Percentiles rank a stretch among this genome's conserved stretches.
Conservation (phyloP, 164 flowering plant genomes). For the Aristolochia contorta region DNA sequence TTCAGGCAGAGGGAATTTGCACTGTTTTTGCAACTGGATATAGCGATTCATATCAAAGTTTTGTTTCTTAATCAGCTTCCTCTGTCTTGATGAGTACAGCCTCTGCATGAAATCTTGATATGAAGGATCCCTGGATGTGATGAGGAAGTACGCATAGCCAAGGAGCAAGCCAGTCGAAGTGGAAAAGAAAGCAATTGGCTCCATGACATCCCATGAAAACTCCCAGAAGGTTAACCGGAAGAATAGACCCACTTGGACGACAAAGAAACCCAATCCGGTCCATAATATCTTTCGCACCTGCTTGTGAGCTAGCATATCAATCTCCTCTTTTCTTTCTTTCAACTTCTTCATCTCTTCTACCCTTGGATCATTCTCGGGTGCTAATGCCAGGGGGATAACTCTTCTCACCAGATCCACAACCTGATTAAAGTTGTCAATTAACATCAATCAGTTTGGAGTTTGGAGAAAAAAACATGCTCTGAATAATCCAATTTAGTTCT, state of each 20-base stretch:
- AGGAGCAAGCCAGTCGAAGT: slow-evolving; percentile 56
- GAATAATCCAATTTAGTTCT: neutral
- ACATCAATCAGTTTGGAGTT: neutral
- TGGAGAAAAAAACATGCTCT: neutral
- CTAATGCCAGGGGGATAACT: slow-evolving; percentile 66
- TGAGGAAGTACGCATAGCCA: slow-evolving; percentile 75
- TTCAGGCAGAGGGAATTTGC: slow-evolving; percentile 35
- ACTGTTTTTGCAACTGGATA: slow-evolving; percentile 49
- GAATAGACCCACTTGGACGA: slow-evolving; percentile 69
- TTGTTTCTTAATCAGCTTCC: slow-evolving; percentile 51
- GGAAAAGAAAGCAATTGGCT: slow-evolving; percentile 75
- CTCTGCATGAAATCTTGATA: slow-evolving; percentile 84
- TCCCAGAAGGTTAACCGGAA: slow-evolving; percentile 92
- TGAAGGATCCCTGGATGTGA: slow-evolving; percentile 78
- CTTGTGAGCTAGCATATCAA: slow-evolving; percentile 65
- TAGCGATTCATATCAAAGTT: slow-evolving; percentile 51
- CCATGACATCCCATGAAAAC: slow-evolving; percentile 97
- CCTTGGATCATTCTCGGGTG: slow-evolving; percentile 63
- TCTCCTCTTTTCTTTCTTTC: slow-evolving; percentile 59
- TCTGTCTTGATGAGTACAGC: slow-evolving; percentile 64
- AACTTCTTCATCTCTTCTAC: slow-evolving; percentile 54
- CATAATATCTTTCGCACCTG: slow-evolving; percentile 70
- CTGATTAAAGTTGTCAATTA: slow-evolving; percentile 15
- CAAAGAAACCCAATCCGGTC: slow-evolving; percentile 54
- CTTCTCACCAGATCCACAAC: slow-evolving; percentile 68